Base-by-base conservation (phyloP, 768 basidiomycete species). In the Zangia roseola region DNA sequence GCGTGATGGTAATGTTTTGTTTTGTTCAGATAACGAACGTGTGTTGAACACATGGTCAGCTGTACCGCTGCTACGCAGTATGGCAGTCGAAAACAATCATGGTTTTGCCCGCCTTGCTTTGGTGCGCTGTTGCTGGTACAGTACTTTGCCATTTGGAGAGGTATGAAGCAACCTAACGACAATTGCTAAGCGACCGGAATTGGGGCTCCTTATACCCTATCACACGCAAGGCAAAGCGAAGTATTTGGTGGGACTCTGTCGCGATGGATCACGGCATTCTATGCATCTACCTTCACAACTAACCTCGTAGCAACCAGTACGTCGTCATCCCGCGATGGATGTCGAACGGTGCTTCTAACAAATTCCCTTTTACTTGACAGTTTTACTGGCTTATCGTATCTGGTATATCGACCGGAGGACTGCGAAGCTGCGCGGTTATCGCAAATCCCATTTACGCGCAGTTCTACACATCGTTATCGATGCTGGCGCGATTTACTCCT, bases 1-100 rank as follows among this genome's bases (percentile, higher is more conserved):
- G 55, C 4, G 58, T 65, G 1, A 40, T 65, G 4, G 64, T 65
- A 16, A n/a, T 8, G 62, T 33, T 19, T 10, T 26, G 17, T 10
- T 10, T 35, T 17, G 21, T 5, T 3, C 4, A 10, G 19, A 9
- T 19, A 10, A 43, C 6, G 5, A n/a, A 28, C 35, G 19, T 20
- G 1, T 25, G 4, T 9, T 20, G 9, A 47, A 10, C 10, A 6
- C n/a, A 10, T 12, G 35, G 13, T 28, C 31, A 55, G 51, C 37
- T 55, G 16, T 54, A 47, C 31, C 50, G 54, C n/a, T 52, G 42
- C 20, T 68, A 67, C 25, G 53, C 59, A 41, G 64, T 64, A 30
- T 66, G 64, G 64, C 63, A 59, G 31, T 57, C 51, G 13, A 19
- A 50, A 1, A 53, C 49, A 21, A 34, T 63, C n/a, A 54, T 64